Base-by-base conservation (phyloP, 768 basidiomycete species). In the Suillus luteus region DNA sequence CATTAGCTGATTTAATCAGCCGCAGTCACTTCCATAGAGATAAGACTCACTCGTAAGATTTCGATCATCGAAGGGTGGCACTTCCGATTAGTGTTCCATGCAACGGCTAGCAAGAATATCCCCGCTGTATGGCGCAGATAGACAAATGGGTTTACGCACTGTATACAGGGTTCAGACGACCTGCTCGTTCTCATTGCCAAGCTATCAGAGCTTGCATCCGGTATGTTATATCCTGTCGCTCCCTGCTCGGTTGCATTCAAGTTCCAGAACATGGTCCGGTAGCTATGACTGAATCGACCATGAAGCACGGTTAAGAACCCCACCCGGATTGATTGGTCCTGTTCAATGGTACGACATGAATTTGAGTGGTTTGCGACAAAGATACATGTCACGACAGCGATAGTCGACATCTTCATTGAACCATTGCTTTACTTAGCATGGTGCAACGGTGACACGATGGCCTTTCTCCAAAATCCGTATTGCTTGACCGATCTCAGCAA, bases 401-500 rank as follows among this genome's bases (percentile, higher is more conserved):
- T 22, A 5, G 17, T 41, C 5, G 24, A 17, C 24, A 19, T 27
- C 10, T 19, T 58, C 24, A 27, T 41, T 41, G 2, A 27, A 12
- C 17, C 24, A 58, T 41, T 9, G 17, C 55, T 40, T 58, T 31
- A 41, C 10, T n/a, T 67, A 71, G 82, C 81, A 80, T 70, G 68
- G 67, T 57, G n/a, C 3, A 15, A 86, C 74, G 8, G 81, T 74
- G 44, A 92, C 79, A n/a, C 68, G 72, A 2, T 79, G 76, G 7
- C 82, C 86, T 31, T 77, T 75, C 64, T 88, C 83, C 41, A 92
- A 73, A n/a, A 91, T 85, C 22, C 75, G 76, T 33, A 85, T 80
- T 0, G 83, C 80, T 73, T 92, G 91, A 0, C 76, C 76, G 7
- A 86, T 81, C 68, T 88, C 86, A 12, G 78, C 80, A 73, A 93